A percentile compares a stretch with the other conserved stretches of the same genome.
Evolutionary conservation across 2,329 filamentous ascomycete species (phyloP).

Genomic region (Seiridium cupressi): DNA sequence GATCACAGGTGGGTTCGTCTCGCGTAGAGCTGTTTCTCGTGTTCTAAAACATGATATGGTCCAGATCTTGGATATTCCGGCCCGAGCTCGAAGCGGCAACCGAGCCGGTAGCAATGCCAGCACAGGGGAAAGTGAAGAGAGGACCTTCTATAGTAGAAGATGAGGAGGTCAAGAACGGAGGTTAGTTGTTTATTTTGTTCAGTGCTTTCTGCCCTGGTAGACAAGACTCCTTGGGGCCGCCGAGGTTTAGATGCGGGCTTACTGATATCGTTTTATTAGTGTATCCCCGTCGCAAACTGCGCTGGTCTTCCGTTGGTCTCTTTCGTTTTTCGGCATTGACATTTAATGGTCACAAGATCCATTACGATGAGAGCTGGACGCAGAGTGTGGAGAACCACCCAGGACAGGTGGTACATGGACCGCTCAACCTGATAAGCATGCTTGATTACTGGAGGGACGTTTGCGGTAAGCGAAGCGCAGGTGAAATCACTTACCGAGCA

Average conservation of each 20-base stretch:
- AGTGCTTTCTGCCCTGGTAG: no score
- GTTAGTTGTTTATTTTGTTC: slow-evolving; percentile 11
- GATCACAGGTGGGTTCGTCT: slow-evolving; percentile 45
- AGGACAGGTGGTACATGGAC: slow-evolving; percentile 75
- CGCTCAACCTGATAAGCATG: slow-evolving; percentile 71
- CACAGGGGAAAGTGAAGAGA: slow-evolving; percentile 12
- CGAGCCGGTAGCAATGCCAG: slow-evolving; percentile 13
- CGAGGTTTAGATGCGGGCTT: no score
- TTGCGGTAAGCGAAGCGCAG: slow-evolving; percentile 23
- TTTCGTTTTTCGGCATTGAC: slow-evolving; percentile 84
- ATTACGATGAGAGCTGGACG: slow-evolving; percentile 71
- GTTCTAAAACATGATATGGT: neutral
- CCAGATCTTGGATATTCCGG: slow-evolving; percentile 42
- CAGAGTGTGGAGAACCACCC: slow-evolving; percentile 66
- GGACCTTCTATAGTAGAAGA: slow-evolving; percentile 26
- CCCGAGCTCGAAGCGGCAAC: slow-evolving; percentile 27
- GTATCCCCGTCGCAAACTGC: slow-evolving; percentile 27
- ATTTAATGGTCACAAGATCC: slow-evolving; percentile 84
- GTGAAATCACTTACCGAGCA: slow-evolving; percentile 63
- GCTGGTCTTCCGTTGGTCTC: slow-evolving; percentile 51
- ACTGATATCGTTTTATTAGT: slow-evolving; percentile 8
- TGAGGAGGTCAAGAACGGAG: slow-evolving; percentile 5
- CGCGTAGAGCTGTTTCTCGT: neutral
- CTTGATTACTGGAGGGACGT: slow-evolving; percentile 65
- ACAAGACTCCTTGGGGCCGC: no score